A percentile compares a stretch with the other conserved stretches of the same genome.
Evolutionary conservation across 2,329 filamentous ascomycete genomes (phyloP).

Genomic region (Arthrobotrys megalospora): DNA sequence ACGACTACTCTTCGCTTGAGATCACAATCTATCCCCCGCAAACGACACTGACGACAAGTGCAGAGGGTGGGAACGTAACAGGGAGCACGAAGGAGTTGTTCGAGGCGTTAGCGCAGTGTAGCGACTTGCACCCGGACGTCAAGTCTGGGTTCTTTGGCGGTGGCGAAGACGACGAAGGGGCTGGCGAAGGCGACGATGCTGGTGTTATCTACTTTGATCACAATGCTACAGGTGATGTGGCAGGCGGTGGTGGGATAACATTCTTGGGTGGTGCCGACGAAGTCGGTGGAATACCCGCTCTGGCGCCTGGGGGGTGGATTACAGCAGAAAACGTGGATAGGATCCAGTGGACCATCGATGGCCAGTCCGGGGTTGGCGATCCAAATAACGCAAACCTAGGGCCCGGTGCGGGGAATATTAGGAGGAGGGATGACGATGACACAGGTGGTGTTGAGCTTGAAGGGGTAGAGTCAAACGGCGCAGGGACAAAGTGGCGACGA

Average conservation of each 20-base stretch:
- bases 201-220: constrained; percentile 58
- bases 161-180: constrained; percentile 26
- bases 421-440: constrained; percentile 45
- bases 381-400: constrained; percentile 46
- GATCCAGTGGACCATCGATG: constrained; percentile 57
- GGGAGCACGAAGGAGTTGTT: constrained; percentile 58
- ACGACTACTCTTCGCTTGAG: constrained; percentile 56
- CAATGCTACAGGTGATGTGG: constrained; percentile 3
- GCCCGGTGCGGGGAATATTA: constrained; percentile 46
- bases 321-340: constrained; percentile 59
- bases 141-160: constrained; percentile 56
- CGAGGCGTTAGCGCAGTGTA: constrained; percentile 45
- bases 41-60: constrained; percentile 49
- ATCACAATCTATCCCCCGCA: constrained; percentile 57
- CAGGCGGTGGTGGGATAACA: constrained; percentile 31
- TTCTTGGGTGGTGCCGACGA: constrained; percentile 58
- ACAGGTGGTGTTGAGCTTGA: constrained; percentile 15
- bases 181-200: constrained; percentile 23
- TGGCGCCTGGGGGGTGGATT: constrained; percentile 59
- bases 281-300: constrained; percentile 57
- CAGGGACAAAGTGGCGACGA: constrained; percentile 49
- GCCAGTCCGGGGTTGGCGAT: constrained; percentile 50
- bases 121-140: constrained; percentile 49
- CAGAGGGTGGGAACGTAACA: constrained; percentile 47
- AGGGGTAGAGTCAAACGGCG: constrained; percentile 27